Evolutionary conservation across 1,139 yeast genomes (phyloP).

Genomic region (Saccharomyces pastorianus): DNA sequence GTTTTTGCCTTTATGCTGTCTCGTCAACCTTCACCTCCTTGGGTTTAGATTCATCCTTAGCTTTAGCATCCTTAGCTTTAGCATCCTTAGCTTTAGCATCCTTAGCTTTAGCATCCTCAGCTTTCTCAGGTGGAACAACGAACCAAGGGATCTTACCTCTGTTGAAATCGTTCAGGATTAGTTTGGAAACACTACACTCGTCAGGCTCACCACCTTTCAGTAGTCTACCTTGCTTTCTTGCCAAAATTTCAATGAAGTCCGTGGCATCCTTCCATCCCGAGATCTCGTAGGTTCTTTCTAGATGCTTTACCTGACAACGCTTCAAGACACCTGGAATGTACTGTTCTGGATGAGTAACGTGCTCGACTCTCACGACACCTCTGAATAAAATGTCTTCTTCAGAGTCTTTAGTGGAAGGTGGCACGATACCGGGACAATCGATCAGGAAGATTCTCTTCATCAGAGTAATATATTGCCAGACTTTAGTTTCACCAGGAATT

Average conservation of each 20-base stretch:
- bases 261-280: slow-evolving; percentile 83
- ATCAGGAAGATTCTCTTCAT: slow-evolving; percentile 92
- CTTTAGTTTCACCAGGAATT: slow-evolving; percentile 97
- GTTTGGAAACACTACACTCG: slow-evolving; percentile 86
- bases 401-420: slow-evolving; percentile 82
- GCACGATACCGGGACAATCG: slow-evolving; percentile 98
- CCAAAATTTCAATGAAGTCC: slow-evolving; percentile 82
- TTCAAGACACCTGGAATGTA: slow-evolving; percentile 80
- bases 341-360: slow-evolving; percentile 91
- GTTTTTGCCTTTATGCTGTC: background rate
- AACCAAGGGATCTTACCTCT: slow-evolving; percentile 98
- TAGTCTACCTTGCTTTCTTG: slow-evolving; percentile 86
- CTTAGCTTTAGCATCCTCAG: slow-evolving; percentile 49
- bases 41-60: background rate
- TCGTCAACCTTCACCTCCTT: background rate
- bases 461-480: slow-evolving; percentile 96
- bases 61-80: slow-evolving; percentile 44
- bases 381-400: slow-evolving; percentile 91
- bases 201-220: slow-evolving; percentile 98
- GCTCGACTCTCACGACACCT: slow-evolving; percentile 97
- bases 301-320: slow-evolving; percentile 82
- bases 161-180: slow-evolving; percentile 85
- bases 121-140: slow-evolving; percentile 72
- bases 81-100: slow-evolving; percentile 50
- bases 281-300: slow-evolving; percentile 91